These are phyloP conservation scores for Pythium pyrilobum DNA, from an alignment of 352 stramenopile species.

Conservation along the genomic window DNA sequence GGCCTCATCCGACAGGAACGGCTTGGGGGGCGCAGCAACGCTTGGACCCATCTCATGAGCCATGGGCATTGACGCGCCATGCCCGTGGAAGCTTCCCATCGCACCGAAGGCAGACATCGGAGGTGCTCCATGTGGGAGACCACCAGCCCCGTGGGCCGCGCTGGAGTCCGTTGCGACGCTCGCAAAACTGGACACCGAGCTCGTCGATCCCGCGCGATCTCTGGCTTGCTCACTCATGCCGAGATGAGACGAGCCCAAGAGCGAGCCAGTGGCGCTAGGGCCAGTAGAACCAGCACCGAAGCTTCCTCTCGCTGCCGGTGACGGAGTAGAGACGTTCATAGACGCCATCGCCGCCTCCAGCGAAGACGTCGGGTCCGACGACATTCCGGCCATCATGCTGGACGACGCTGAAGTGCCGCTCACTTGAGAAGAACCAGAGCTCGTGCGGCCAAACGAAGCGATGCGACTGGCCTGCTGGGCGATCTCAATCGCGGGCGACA, in stretches of 20 bases:
- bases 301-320: conserved; percentile 2
- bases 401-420: background rate
- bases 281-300: background rate
- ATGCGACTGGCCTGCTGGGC: conserved; percentile 11
- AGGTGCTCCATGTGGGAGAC: too few species aligned
- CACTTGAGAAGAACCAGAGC: conserved; percentile 2
- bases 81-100: conserved; percentile 21
- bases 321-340: background rate
- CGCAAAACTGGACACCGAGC: conserved; percentile 17
- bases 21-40: conserved; percentile 23
- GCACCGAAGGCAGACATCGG: conserved; percentile 2
- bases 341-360: conserved; percentile 1
- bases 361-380: background rate
- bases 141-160: background rate
- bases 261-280: background rate
- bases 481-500: conserved; percentile 31
- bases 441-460: conserved; percentile 5
- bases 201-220: conserved; percentile 13
- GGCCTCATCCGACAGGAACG: conserved; percentile 56
- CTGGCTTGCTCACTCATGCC: background rate
- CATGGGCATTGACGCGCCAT: background rate
- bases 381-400: background rate
- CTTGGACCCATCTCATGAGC: background rate
- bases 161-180: conserved; percentile 16
- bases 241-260: background rate